Evolutionary conservation across 208 protist species (phyloP), one percentile per base, ranked within the genome.

Genomic region (Leishmania amazonensis): DNA sequence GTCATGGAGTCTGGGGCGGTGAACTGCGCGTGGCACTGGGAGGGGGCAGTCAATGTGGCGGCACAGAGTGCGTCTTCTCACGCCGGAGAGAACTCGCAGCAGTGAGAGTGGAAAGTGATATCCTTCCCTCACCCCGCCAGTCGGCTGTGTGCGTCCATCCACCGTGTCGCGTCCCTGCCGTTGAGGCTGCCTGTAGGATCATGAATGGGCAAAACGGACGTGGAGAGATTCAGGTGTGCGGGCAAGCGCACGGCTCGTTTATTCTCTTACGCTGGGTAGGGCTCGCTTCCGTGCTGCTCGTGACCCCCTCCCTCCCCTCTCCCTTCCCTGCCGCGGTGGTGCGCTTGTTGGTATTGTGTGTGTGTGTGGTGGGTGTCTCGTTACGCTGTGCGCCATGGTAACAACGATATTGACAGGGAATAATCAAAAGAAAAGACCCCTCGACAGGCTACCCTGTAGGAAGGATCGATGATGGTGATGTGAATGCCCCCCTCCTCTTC

Each of bases 11-110:
- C 58, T 38, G 94, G 92, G 0, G 90, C 90, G n/a, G 88, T 97
- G 31, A 94, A 97, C 87, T 88, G 85, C 74, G 89, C 83, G 7
- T 97, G 94, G 92, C 84, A 94, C 73, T 94, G 91, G 86, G 68
- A 87, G 0, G 86, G 78, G 31, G 74, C 60, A 35, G 24, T 5
- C 21, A 3, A 68, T 67, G 21, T 17, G 7, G 58, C 35, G 47
- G 28, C 28, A 35, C 70, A 74, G 70, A 35, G 17, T 0, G 45
- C 70, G 9, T 31, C 24, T 38, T 74, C 70, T 6, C 40, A 74
- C 28, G n/a, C 70, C 28, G 24, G 24, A 28, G 45, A 38, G 11
- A 17, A 19, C n/a, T 15, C 28, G 11, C 17, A 74, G 45, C 13
- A 0, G 45, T 74, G 68, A 51, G 28, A 35, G 45, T 35, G 45